A percentile compares a stretch with the other conserved stretches of the same genome.
Conservation (phyloP, 371 early-diverging fungal genomes). For the Mortierella sp. region DNA sequence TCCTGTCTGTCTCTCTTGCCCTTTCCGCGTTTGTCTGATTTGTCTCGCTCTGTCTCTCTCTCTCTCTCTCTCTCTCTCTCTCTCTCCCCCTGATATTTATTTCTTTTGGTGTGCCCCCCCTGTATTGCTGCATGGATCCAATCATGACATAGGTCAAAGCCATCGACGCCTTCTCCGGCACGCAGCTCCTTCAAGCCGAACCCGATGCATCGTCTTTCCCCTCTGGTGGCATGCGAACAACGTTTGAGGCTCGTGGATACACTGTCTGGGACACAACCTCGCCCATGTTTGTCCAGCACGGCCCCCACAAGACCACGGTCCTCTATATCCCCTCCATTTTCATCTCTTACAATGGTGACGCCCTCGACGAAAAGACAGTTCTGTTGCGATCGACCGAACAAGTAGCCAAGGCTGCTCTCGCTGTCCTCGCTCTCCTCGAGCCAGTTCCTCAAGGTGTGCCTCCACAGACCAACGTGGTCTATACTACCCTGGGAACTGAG, state of each 20-base stretch:
- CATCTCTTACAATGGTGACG: constrained; percentile 99
- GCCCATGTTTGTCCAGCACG: constrained; percentile 96
- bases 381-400: constrained; percentile 93
- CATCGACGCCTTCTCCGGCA: constrained; percentile 95
- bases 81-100: background rate
- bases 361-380: constrained; percentile 98
- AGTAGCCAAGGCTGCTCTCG: constrained; percentile 78
- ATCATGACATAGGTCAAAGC: constrained; percentile 68
- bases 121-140: background rate
- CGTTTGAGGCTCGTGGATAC: constrained; percentile 99
- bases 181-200: constrained; percentile 96
- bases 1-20: too few relatives aligned
- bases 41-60: background rate
- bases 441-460: constrained; percentile 73
- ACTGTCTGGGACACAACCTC: constrained; percentile 98
- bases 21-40: background rate
- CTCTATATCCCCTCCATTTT: constrained; percentile 98
- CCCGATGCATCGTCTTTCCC: constrained; percentile 99
- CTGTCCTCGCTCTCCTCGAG: constrained; percentile 81
- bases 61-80: background rate
- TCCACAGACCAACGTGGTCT: constrained; percentile 81
- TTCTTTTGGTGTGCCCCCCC: background rate
- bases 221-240: constrained; percentile 96
- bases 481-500: constrained; percentile 96
- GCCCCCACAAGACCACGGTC: constrained; percentile 92